Conservation (phyloP, 345 rosid species). For the Euphorbia pulcherrima region DNA sequence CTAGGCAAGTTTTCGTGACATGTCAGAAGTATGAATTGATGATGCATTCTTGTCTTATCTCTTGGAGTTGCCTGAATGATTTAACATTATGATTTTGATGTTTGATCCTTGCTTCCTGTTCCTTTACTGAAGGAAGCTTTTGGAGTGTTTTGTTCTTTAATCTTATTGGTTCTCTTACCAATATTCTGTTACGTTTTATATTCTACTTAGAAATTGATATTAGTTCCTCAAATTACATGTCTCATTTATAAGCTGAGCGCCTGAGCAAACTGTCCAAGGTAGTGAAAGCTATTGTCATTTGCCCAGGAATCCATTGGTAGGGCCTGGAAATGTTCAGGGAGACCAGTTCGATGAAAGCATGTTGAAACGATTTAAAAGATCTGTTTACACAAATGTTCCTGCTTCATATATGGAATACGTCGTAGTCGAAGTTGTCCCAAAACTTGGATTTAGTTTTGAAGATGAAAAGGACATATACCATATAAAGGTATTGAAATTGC, state of each 20-base stretch:
- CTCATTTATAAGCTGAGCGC: not conserved
- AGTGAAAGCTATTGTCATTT: not conserved
- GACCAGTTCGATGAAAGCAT: slow-evolving; percentile 28
- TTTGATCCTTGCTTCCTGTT: not conserved
- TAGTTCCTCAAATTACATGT: not conserved
- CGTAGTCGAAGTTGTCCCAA: slow-evolving; percentile 31
- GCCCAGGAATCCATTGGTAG: slow-evolving; percentile 28
- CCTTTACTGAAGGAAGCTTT: slow-evolving; percentile 2
- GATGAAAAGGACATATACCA: slow-evolving; percentile 45
- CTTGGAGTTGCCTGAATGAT: not conserved
- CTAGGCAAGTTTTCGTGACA: not conserved
- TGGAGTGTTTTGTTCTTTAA: too few species aligned
- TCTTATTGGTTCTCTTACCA: not conserved
- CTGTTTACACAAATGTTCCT: slow-evolving; percentile 41
- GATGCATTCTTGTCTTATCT: not conserved
- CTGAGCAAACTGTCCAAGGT: not conserved
- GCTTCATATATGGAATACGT: slow-evolving; percentile 36
- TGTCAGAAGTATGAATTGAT: not conserved
- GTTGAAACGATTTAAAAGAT: slow-evolving; percentile 24
- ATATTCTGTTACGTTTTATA: not conserved
- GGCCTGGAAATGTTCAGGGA: slow-evolving; percentile 19
- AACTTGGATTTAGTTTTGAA: slow-evolving; percentile 33
- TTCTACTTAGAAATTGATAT: not conserved
- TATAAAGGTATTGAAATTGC: slow-evolving; percentile 43
- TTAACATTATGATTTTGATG: not conserved